A percentile compares a stretch with the other conserved stretches of the same genome.
These are phyloP conservation scores for Stephanodiscus minutulus DNA, from an alignment of 108 stramenopile species.

Conservation along the genomic window DNA sequence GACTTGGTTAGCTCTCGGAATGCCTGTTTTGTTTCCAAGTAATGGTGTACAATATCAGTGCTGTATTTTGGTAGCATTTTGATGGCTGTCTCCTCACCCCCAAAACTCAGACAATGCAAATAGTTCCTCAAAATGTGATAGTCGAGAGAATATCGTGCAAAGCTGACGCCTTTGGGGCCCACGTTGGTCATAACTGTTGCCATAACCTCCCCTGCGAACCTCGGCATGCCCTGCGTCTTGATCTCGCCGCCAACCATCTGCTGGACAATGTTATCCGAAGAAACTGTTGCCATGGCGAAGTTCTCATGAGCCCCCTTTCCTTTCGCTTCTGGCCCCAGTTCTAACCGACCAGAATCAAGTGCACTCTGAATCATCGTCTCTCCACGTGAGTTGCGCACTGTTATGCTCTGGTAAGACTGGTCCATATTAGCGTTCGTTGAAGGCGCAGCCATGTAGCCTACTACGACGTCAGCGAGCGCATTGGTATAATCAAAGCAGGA, in stretches of 20 bases:
- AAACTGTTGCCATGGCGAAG: constrained; percentile 62
- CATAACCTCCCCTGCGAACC: constrained; percentile 64
- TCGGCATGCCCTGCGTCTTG: constrained; percentile 66
- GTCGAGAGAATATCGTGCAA: constrained; percentile 83
- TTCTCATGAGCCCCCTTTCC: constrained; percentile 67
- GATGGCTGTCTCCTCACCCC: constrained; percentile 49
- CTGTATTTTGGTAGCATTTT: constrained; percentile 58
- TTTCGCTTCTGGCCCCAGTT: constrained; percentile 46
- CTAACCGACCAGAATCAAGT: constrained; percentile 45
- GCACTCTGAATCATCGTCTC: constrained; percentile 68
- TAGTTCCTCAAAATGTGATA: constrained; percentile 85
- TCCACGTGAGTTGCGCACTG: constrained; percentile 73
- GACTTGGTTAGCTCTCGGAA: constrained; percentile 21
- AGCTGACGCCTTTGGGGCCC: constrained; percentile 76
- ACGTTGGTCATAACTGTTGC: constrained; percentile 57
- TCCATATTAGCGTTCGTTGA: constrained; percentile 58
- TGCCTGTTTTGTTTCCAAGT: constrained; percentile 51
- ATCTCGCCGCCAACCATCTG: constrained; percentile 60
- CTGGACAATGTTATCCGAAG: constrained; percentile 64
- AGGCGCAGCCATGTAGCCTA: constrained; percentile 87
- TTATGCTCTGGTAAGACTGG: constrained; percentile 67
- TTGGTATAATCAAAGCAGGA: constrained; percentile 89
- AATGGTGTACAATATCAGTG: constrained; percentile 58
- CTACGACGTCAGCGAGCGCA: constrained; percentile 81
- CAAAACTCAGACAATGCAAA: constrained; percentile 62